Percentiles rank a stretch among this genome's conserved stretches.
Conservation (phyloP, 1,284 basidiomycete species). For the Ceratobasidium sp. region DNA sequence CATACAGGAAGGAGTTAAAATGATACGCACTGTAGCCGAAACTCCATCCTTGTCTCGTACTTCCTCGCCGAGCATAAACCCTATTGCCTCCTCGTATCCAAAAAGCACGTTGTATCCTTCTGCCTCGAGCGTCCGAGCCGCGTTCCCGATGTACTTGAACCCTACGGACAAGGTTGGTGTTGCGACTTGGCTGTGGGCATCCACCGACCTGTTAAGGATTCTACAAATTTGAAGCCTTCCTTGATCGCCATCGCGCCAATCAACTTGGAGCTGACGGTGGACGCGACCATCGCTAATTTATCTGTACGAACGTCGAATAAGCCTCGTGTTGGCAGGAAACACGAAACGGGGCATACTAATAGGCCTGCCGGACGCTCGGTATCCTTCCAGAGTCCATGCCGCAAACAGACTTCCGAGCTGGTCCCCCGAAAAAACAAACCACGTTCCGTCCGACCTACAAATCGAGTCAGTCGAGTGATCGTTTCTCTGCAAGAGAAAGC, state of each 20-base stretch:
- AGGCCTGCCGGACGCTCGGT: slow-evolving; percentile 69
- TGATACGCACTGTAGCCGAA: slow-evolving; percentile 68
- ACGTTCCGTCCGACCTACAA: slow-evolving; percentile 64
- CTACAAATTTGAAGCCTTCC: slow-evolving; percentile 83
- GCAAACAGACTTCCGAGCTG: slow-evolving; percentile 84
- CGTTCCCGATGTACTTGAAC: slow-evolving; percentile 88
- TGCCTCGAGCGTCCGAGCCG: slow-evolving; percentile 69
- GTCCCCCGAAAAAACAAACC: slow-evolving; percentile 84
- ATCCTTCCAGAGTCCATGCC: slow-evolving; percentile 65
- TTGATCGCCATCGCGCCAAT: slow-evolving; percentile 74
- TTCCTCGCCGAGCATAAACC: slow-evolving; percentile 81
- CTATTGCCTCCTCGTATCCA: slow-evolving; percentile 89
- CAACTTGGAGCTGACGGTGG: slow-evolving; percentile 90
- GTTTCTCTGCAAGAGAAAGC: slow-evolving; percentile 46
- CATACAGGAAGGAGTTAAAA: background rate
- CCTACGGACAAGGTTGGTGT: slow-evolving; percentile 57
- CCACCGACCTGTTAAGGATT: slow-evolving; percentile 78
- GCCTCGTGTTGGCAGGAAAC: background rate
- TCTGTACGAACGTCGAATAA: slow-evolving; percentile 54
- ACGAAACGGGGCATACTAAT: slow-evolving; percentile 56
- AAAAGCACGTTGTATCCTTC: slow-evolving; percentile 80
- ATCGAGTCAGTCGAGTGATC: slow-evolving; percentile 5
- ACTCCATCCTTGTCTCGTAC: slow-evolving; percentile 88
- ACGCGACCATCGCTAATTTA: slow-evolving; percentile 83
- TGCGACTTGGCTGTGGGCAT: background rate